These are phyloP conservation scores for Lactuca sativa DNA, from an alignment of 129 eudicot species.

Conservation along the genomic window DNA sequence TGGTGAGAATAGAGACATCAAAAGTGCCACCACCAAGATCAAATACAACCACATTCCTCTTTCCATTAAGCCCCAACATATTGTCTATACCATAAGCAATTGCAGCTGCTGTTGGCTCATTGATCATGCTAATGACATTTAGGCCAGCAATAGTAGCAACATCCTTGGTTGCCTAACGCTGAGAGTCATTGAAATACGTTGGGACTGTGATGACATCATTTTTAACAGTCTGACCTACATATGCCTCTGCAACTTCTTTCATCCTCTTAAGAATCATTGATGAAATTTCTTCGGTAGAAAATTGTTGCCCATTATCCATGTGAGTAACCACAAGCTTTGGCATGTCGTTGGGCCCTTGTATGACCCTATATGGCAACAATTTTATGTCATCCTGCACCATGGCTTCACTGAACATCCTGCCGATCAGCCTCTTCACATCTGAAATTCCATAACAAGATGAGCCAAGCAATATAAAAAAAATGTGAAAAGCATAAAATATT, in stretches of 20 bases:
- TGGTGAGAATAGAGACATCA: background rate
- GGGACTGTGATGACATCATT: background rate
- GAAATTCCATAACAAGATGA: background rate
- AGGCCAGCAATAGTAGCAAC: background rate
- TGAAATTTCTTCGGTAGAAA: background rate
- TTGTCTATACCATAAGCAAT: background rate
- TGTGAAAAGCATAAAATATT: background rate
- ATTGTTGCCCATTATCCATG: background rate
- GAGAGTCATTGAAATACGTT: background rate
- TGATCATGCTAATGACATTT: background rate
- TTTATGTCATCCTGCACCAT: background rate
- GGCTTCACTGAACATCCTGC: background rate
- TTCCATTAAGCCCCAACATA: background rate
- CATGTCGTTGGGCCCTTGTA: background rate
- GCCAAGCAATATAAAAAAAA: background rate
- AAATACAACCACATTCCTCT: background rate
- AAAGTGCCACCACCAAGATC: background rate
- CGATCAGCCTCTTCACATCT: slow-evolving; percentile 4
- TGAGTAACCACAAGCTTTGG: background rate
- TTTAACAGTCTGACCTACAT: background rate
- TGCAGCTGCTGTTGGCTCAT: background rate
- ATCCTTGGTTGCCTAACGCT: background rate
- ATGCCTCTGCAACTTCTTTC: background rate
- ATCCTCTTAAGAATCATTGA: background rate
- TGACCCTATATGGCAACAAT: background rate